phyloP scores from a whole-genome alignment of 345 rosid species.

The Citrus cavaleriei region DNA sequence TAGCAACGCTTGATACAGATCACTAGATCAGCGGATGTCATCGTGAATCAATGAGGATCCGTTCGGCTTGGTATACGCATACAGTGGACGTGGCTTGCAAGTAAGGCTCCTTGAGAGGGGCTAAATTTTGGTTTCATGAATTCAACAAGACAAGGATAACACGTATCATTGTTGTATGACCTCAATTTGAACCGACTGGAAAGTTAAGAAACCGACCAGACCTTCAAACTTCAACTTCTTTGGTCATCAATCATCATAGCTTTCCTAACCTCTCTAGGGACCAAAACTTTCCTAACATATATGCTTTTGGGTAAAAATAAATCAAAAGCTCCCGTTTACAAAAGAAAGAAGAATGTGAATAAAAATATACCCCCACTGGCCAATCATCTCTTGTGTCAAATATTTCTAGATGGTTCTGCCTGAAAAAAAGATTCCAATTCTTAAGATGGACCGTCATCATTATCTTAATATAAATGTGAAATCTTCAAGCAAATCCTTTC shows the following conservation, averaged over 20 bases:
- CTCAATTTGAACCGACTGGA: neutral
- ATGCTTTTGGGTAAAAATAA: neutral
- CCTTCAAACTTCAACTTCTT: conserved; percentile 1
- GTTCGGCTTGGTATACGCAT: no score
- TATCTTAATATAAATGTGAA: neutral
- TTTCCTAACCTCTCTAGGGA: neutral
- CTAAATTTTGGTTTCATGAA: neutral
- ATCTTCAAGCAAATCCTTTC: neutral
- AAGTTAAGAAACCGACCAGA: neutral
- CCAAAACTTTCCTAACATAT: neutral
- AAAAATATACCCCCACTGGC: neutral
- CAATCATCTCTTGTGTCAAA: accelerated
- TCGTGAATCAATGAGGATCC: no score
- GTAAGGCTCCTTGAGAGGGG: neutral
- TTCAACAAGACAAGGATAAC: neutral
- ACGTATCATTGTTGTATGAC: neutral
- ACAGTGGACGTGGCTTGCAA: no score
- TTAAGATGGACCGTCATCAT: neutral
- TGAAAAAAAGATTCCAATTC: no score
- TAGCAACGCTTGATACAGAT: no score
- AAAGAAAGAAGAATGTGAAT: neutral
- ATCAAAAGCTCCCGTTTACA: neutral
- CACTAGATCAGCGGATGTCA: no score
- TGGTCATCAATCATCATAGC: neutral
- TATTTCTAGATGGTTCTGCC: neutral